phyloP scores from a whole-genome alignment of 495 filamentous ascomycete genomes.

The Thozetella sp. region DNA sequence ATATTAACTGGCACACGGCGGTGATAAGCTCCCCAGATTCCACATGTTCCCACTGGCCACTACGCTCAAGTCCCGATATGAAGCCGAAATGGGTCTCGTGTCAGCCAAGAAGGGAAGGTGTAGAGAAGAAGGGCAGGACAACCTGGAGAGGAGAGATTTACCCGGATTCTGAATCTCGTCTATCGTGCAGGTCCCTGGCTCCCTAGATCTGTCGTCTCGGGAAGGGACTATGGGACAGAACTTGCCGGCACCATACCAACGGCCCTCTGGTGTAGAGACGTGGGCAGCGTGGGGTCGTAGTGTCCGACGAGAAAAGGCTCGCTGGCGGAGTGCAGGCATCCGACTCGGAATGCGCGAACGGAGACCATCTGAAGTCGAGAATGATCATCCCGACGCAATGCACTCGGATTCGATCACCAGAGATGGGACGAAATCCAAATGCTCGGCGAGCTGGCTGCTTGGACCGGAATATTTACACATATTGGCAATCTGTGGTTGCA shows the following conservation, averaged over 20 bases:
- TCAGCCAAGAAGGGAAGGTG: conserved; percentile 23
- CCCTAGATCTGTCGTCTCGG: conserved; percentile 19
- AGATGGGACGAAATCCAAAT: conserved; percentile 15
- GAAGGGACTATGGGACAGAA: conserved; percentile 5
- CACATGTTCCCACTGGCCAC: conserved; percentile 8
- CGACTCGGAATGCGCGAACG: conserved; percentile 5
- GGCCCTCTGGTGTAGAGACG: not conserved
- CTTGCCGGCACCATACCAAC: not conserved
- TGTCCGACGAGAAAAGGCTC: not conserved
- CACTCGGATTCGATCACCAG: conserved; percentile 15
- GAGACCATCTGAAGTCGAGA: conserved; percentile 11
- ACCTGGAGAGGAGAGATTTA: conserved; percentile 22
- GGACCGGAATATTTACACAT: conserved; percentile 16
- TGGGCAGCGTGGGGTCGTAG: not conserved
- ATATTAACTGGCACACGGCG: conserved; percentile 20
- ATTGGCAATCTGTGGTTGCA: conserved; percentile 16
- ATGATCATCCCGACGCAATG: conserved; percentile 18
- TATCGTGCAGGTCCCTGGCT: conserved; percentile 18
- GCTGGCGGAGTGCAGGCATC: conserved; percentile 7
- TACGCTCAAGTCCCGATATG: conserved; percentile 18
- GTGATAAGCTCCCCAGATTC: conserved; percentile 14
- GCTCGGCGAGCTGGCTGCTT: conserved; percentile 10
- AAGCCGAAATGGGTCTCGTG: conserved; percentile 21
- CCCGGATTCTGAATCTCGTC: conserved; percentile 30
- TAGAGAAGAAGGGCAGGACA: conserved; percentile 10